Conservation (phyloP, 352 stramenopile species). For the Hyaloperonospora arabidopsidis region DNA sequence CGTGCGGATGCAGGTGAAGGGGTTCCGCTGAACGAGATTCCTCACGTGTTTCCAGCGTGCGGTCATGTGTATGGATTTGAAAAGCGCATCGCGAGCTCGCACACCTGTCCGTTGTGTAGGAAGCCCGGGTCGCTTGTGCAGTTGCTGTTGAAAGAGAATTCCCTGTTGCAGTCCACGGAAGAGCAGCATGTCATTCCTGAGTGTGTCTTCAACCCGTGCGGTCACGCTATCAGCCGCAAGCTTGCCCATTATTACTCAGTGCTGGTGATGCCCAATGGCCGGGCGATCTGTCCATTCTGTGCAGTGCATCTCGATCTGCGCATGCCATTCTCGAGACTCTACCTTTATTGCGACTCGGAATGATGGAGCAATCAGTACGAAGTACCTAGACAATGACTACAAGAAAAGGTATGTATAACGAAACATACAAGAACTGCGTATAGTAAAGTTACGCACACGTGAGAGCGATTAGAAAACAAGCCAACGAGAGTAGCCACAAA, state of each 20-base stretch:
- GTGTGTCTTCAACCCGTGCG: slow-evolving; percentile 77
- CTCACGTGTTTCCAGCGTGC: slow-evolving; percentile 68
- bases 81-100: slow-evolving; percentile 46
- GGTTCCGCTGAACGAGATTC: slow-evolving; percentile 45
- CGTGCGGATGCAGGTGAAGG: slow-evolving; percentile 31
- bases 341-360: slow-evolving; percentile 59
- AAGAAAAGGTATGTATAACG: too few species aligned
- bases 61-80: slow-evolving; percentile 80
- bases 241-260: slow-evolving; percentile 52
- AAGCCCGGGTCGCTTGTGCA: slow-evolving; percentile 55
- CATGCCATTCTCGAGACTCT: slow-evolving; percentile 66
- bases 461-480: too few species aligned
- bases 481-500: too few species aligned
- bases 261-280: slow-evolving; percentile 67
- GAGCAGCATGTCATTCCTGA: slow-evolving; percentile 59
- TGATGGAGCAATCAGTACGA: slow-evolving; percentile 8
- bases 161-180: slow-evolving; percentile 48
- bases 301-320: slow-evolving; percentile 56
- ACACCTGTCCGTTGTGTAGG: slow-evolving; percentile 62
- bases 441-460: too few species aligned
- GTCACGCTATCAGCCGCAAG: slow-evolving; percentile 64
- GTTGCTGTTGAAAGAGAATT: slow-evolving; percentile 69
- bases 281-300: slow-evolving; percentile 75
- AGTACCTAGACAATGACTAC: too few species aligned
- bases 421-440: too few species aligned